Evolutionary conservation across 2,329 filamentous ascomycete species (phyloP).

Genomic region (Talaromyces islandicus): DNA sequence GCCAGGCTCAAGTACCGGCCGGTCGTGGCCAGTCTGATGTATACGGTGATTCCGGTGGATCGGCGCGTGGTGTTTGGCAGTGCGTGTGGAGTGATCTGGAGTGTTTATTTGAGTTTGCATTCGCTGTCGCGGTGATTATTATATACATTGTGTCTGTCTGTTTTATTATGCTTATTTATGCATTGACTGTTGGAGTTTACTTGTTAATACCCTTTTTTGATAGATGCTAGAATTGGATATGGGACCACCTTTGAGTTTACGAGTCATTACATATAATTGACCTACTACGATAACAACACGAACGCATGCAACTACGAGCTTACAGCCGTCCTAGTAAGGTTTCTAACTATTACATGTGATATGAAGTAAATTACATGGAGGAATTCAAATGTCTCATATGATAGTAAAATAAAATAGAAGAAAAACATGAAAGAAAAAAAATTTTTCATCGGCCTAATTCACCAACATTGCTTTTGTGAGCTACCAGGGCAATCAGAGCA

Average conservation of each 20-base stretch:
- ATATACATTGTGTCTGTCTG: neutral
- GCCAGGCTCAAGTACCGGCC: slow-evolving; percentile 73
- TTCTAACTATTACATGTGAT: neutral
- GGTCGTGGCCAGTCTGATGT: slow-evolving; percentile 63
- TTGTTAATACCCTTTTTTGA: neutral
- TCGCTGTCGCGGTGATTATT: slow-evolving; percentile 13
- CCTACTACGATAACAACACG: neutral
- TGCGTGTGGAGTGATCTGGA: slow-evolving; percentile 67
- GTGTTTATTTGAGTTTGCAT: slow-evolving; percentile 66
- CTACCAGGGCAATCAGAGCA: slow-evolving; percentile 87
- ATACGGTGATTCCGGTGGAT: slow-evolving; percentile 65
- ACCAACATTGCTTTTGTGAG: slow-evolving; percentile 46
- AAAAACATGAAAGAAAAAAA: neutral
- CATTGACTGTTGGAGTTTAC: neutral
- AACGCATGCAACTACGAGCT: neutral
- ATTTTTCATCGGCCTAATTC: neutral
- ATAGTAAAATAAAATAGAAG: neutral
- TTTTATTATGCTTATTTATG: neutral
- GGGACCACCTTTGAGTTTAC: neutral
- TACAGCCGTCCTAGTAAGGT: neutral
- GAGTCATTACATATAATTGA: neutral
- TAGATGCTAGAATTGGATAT: neutral
- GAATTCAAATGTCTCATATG: neutral
- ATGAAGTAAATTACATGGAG: neutral
- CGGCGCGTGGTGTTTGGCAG: slow-evolving; percentile 65